Conservation (phyloP, 305 asterid genomes). For the Plantago coronopus region DNA sequence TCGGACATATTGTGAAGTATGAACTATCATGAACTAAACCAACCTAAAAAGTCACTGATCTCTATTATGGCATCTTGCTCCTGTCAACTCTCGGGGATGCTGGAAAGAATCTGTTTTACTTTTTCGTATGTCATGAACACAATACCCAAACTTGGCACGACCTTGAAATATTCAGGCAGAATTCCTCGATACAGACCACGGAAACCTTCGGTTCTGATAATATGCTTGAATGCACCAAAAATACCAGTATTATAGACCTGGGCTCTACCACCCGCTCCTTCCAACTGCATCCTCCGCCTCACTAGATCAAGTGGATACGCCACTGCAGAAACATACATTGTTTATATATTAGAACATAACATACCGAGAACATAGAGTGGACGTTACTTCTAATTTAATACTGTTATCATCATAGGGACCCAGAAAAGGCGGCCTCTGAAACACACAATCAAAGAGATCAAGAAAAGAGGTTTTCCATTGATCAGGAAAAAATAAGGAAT, state of each 20-base stretch:
- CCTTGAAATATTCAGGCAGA: conserved; percentile 81
- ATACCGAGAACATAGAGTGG: background rate
- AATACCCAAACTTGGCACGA: conserved; percentile 73
- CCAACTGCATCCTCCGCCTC: conserved; percentile 83
- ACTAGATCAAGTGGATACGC: conserved; percentile 80
- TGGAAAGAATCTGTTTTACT: conserved; percentile 61
- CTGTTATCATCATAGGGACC: background rate
- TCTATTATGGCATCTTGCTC: conserved; percentile 3
- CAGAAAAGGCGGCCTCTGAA: background rate
- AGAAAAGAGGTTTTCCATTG: background rate
- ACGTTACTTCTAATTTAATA: background rate
- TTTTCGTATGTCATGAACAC: conserved; percentile 83
- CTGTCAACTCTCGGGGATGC: conserved; percentile 35
- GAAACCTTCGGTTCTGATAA: conserved; percentile 51
- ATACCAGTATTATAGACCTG: conserved; percentile 60
- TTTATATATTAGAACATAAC: conserved; percentile 13
- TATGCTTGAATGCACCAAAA: conserved; percentile 55
- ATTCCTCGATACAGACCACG: conserved; percentile 76
- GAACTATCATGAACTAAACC: conserved; percentile 1
- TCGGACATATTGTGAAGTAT: background rate
- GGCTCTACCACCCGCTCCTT: conserved; percentile 82
- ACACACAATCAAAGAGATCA: background rate
- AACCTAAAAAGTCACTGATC: background rate
- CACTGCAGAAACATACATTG: conserved; percentile 38
- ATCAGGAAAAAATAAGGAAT: background rate